Evolutionary conservation across 805 yeast genomes (phyloP), one percentile per base, ranked within the genome.

Genomic region (Yamadazyma akitaensis): DNA sequence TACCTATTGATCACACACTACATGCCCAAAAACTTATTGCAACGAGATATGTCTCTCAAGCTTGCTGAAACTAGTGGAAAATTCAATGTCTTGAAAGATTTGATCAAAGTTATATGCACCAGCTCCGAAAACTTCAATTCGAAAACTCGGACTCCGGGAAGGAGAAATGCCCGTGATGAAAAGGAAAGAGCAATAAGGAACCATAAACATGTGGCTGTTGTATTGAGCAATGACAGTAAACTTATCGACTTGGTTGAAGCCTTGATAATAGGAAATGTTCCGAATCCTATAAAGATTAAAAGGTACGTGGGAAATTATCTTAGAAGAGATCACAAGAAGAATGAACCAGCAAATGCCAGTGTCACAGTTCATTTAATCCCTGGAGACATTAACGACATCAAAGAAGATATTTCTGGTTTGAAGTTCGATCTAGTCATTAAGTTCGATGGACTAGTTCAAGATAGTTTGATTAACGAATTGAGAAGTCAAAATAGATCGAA

Each of bases 21-120:
- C 55, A 78, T 88, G 76, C 98, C 98, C 13, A 88, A 84, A 63
- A 82, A 83, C 50, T 70, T 88, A 50, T 76, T 79, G 10, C 80
- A 81, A 38, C 82, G 84, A 62, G 94, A 88, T 57, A 79, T 82
- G 48, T 87, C 94, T 7, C 68, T 67, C 40, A 79, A 87, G 62
- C 59, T 89, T 41, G 82, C 84, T 3, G 88, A 85, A 39, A 84
- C 92, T 1, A 82, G 90, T 62, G 96, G 96, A 14, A 92, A 91
- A 62, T 90, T 92, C 64, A 74, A 76, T 48, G 87, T 84, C 2
- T 64, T 92, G 51, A 75, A 73, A 44, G 85, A 83, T 58, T 61
- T 92, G 40, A 61, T 89, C 18, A 74, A 78, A 26, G 75, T 86
- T 18, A 65, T 86, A 7, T 70, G 73, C 25, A 54, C 45, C 25